phyloP scores from a whole-genome alignment of 2,329 filamentous ascomycete genomes.

The Nemania sp. region DNA sequence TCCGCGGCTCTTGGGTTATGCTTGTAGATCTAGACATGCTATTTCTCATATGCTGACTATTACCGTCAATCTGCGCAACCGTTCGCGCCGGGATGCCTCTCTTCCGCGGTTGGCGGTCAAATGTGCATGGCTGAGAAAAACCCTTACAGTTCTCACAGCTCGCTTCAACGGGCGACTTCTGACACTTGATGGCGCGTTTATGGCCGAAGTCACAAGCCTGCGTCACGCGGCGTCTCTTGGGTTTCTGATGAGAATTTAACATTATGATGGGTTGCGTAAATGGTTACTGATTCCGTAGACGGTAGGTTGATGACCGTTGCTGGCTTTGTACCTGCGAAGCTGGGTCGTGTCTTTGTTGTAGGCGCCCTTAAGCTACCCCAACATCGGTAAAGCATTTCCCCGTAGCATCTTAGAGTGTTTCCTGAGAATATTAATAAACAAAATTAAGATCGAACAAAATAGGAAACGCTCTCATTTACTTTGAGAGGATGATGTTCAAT shows the following conservation, averaged over 20 bases:
- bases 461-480: too few relatives aligned
- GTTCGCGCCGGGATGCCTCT: conserved; percentile 14
- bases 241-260: conserved; percentile 13
- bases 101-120: conserved; percentile 21
- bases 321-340: not conserved
- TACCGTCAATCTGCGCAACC: not conserved
- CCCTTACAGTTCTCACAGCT: conserved; percentile 25
- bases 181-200: conserved; percentile 25
- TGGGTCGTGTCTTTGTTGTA: not conserved
- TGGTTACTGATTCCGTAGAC: not conserved
- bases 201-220: conserved; percentile 31
- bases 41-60: not conserved
- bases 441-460: too few relatives aligned
- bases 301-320: not conserved
- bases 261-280: not conserved
- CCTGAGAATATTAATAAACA: too few relatives aligned
- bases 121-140: conserved; percentile 25
- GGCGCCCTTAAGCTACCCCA: not conserved
- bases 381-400: not conserved
- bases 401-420: too few relatives aligned
- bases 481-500: too few relatives aligned
- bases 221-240: conserved; percentile 24
- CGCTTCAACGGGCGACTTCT: conserved; percentile 10
- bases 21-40: not conserved
- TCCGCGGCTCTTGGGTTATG: conserved; percentile 10